These are phyloP conservation scores for Diutina neorugosa DNA, from an alignment of 1,139 yeast species.

Conservation along the genomic window DNA sequence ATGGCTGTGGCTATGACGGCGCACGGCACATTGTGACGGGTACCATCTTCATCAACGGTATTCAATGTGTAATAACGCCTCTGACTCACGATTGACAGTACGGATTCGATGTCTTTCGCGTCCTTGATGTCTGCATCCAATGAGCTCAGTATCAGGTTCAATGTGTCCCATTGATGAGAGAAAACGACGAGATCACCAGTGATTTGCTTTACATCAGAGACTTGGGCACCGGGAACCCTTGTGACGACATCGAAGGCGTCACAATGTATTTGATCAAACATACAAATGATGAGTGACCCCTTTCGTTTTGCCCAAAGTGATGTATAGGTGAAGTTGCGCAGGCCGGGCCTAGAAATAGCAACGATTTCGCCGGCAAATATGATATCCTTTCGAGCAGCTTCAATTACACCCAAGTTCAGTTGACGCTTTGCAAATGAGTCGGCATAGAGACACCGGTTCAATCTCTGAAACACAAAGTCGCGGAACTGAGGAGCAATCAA, in stretches of 20 bases:
- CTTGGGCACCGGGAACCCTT: background rate
- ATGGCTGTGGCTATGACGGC: constrained; percentile 55
- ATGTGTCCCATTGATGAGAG: background rate
- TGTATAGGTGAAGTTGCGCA: constrained; percentile 54
- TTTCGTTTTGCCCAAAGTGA: constrained; percentile 80
- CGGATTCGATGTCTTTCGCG: background rate
- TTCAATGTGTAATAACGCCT: constrained; percentile 53
- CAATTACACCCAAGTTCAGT: constrained; percentile 16
- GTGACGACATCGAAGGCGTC: constrained; percentile 59
- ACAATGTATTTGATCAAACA: constrained; percentile 80
- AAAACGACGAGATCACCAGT: background rate
- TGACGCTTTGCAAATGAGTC: background rate
- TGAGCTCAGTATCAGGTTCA: background rate
- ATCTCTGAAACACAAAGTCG: constrained; percentile 47
- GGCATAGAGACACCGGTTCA: constrained; percentile 14
- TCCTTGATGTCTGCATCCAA: background rate
- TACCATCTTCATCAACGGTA: constrained; percentile 21
- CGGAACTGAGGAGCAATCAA: constrained; percentile 66
- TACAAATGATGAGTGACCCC: constrained; percentile 62
- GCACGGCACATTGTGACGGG: constrained; percentile 41
- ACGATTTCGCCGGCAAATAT: constrained; percentile 45
- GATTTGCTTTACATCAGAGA: background rate
- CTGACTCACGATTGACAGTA: constrained; percentile 24
- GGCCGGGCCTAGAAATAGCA: constrained; percentile 40
- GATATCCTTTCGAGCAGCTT: constrained; percentile 23